Evolutionary conservation across 106 monocot species (phyloP).

Genomic region (Agapanthus africanus): DNA sequence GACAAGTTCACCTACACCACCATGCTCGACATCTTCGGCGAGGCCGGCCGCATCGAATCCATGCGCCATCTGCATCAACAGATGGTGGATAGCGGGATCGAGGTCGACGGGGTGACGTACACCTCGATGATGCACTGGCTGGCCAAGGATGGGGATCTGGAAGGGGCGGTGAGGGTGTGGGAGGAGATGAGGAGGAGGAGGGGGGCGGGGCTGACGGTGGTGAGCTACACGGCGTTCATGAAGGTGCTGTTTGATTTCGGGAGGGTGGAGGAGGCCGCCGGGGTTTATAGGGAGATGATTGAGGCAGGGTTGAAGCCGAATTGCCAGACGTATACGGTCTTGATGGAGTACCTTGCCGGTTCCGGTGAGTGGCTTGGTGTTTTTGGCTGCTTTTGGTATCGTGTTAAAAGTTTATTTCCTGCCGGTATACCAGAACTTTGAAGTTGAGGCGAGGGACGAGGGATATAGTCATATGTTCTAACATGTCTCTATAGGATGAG

Average conservation of each 20-base stretch:
- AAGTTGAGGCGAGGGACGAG: no score
- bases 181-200: slow-evolving; percentile 48
- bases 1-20: slow-evolving; percentile 91
- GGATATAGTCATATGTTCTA: no score
- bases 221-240: slow-evolving; percentile 74
- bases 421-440: no score
- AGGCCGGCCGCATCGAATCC: slow-evolving; percentile 61
- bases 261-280: slow-evolving; percentile 32
- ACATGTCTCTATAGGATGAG: no score
- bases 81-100: slow-evolving; percentile 46
- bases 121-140: slow-evolving; percentile 69
- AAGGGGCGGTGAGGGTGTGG: slow-evolving; percentile 52
- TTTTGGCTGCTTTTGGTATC: no score
- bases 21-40: slow-evolving; percentile 89
- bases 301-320: slow-evolving; percentile 48
- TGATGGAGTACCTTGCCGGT: slow-evolving; percentile 70
- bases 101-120: slow-evolving; percentile 43
- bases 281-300: slow-evolving; percentile 58
- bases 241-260: slow-evolving; percentile 62
- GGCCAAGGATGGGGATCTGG: slow-evolving; percentile 47
- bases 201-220: slow-evolving; percentile 39
- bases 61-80: slow-evolving; percentile 43
- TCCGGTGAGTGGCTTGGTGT: slow-evolving; percentile 26
- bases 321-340: slow-evolving; percentile 70
- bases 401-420: no score